Evolutionary conservation across 1,139 yeast species (phyloP).

Genomic region (Geotrichum aggregatum): DNA sequence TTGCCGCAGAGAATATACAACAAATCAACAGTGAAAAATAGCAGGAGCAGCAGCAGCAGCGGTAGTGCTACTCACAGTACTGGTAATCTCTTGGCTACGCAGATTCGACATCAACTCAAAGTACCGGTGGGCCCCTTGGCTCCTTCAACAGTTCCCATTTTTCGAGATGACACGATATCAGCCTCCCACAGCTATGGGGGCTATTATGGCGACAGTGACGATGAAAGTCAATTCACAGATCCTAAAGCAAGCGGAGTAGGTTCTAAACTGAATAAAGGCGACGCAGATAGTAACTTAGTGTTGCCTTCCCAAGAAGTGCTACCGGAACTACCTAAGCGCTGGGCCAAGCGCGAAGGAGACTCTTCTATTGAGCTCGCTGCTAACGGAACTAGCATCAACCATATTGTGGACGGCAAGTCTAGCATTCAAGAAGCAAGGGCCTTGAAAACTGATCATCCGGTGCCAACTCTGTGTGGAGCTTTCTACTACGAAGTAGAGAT

Average conservation of each 20-base stretch:
- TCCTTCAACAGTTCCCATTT: conserved; percentile 11
- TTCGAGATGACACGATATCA: conserved; percentile 5
- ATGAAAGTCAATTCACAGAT: neutral
- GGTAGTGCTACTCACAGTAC: neutral
- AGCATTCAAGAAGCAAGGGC: conserved; percentile 25
- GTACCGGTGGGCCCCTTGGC: neutral
- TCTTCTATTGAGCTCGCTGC: conserved; percentile 17
- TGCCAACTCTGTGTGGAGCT: conserved; percentile 48
- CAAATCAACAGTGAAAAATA: neutral
- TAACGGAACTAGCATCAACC: conserved; percentile 23
- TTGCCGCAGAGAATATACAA: conserved; percentile 3
- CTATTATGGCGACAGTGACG: neutral
- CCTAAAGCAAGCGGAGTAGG: neutral
- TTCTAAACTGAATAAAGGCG: neutral
- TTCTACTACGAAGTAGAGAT: conserved; percentile 57
- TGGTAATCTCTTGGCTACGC: no score
- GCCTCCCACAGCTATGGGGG: neutral
- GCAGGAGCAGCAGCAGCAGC: neutral
- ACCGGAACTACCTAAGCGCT: conserved; percentile 29
- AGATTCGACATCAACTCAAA: no score
- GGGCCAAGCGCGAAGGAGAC: conserved; percentile 26
- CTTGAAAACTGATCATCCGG: conserved; percentile 43
- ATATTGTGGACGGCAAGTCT: conserved; percentile 21
- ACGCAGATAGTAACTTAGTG: neutral
- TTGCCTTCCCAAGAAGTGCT: conserved; percentile 21